Percentiles rank a stretch among this genome's conserved stretches.
phyloP scores from a whole-genome alignment of 768 basidiomycete genomes.

The Trametes sanguinea region DNA sequence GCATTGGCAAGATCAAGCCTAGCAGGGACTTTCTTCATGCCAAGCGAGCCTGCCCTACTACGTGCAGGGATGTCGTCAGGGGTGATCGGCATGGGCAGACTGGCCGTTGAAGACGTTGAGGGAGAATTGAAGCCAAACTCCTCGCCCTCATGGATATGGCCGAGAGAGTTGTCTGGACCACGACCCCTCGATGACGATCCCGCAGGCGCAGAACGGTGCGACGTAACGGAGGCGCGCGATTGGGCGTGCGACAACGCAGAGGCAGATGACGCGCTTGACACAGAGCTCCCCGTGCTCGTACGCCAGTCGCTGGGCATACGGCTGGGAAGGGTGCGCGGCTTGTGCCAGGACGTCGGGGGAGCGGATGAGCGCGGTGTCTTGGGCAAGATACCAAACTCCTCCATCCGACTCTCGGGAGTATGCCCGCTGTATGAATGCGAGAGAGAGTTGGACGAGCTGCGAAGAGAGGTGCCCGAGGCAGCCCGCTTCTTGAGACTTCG shows the following conservation, averaged over 20 bases:
- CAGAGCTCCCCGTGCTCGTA: constrained; percentile 20
- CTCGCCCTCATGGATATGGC: constrained; percentile 26
- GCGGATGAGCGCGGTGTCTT: constrained; percentile 11
- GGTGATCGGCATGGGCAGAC: constrained; percentile 27
- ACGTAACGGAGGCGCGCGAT: constrained; percentile 23
- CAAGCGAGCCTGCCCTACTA: neutral
- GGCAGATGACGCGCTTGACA: constrained; percentile 14
- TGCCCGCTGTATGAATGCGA: constrained; percentile 31
- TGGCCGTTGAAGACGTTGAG: constrained; percentile 28
- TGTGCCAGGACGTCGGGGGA: constrained; percentile 31
- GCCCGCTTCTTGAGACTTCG: constrained; percentile 24
- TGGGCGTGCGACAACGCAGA: constrained; percentile 16
- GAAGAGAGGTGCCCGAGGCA: constrained; percentile 23
- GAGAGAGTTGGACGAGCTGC: constrained; percentile 25
- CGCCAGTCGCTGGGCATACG: constrained; percentile 2
- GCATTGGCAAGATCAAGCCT: constrained; percentile 11
- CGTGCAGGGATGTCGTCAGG: constrained; percentile 19
- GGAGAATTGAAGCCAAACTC: constrained; percentile 22
- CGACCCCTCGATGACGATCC: constrained; percentile 11
- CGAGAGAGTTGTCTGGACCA: constrained; percentile 15
- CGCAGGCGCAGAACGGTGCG: constrained; percentile 22
- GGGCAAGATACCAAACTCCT: constrained; percentile 18
- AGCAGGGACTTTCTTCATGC: constrained; percentile 12
- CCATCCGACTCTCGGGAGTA: constrained; percentile 13
- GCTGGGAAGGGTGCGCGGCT: neutral